Evolutionary conservation across 139 green algal genomes (phyloP), one percentile per base, ranked within the genome.

Genomic region (Yamagishiella unicocca): DNA sequence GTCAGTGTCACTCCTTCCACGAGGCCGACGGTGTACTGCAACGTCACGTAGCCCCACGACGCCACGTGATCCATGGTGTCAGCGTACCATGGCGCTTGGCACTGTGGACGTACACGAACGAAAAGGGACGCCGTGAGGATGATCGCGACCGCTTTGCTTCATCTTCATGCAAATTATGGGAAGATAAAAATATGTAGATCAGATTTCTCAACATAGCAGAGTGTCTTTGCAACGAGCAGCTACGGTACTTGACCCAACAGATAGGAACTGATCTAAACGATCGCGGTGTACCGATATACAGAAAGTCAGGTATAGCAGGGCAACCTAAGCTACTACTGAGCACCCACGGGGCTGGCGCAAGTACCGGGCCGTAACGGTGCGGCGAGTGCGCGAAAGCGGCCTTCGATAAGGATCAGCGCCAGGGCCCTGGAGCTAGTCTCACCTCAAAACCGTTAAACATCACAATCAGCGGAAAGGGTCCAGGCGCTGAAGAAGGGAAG

Each of bases 361-460:
- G 17, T 72, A 40, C 17, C 2, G 64, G 35, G 3, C 38, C 3
- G 17, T 33, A 40, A 72, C n/a, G 64, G 3, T 72, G 24, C 2
- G 2, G 10, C 38, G 33, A 3, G n/a, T 72, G 24, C n/a, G n/a
- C n/a, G n/a, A n/a, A n/a, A 2, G 33, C 64, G 19, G 64, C 10
- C 38, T 38, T 72, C 33, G 38, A 42, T 40, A 72, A 42, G 3
- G 33, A 8, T 40, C n/a, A n/a, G n/a, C n/a, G n/a, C n/a, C n/a
- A n/a, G n/a, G n/a, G n/a, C n/a, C n/a, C n/a, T n/a, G 64, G 19
- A 9, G n/a, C 35, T 17, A 37, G 24, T 22, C 64, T 72, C 38
- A 29, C 64, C 64, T 72, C 64, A 33, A 72, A 42, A 42, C 64
- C 64, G 64, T 72, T 72, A 29, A 72, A 72, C 64, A 72, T 72